These are phyloP conservation scores for Zygotorulaspora chibaensis DNA, from an alignment of 805 yeast genomes.

Conservation along the genomic window DNA sequence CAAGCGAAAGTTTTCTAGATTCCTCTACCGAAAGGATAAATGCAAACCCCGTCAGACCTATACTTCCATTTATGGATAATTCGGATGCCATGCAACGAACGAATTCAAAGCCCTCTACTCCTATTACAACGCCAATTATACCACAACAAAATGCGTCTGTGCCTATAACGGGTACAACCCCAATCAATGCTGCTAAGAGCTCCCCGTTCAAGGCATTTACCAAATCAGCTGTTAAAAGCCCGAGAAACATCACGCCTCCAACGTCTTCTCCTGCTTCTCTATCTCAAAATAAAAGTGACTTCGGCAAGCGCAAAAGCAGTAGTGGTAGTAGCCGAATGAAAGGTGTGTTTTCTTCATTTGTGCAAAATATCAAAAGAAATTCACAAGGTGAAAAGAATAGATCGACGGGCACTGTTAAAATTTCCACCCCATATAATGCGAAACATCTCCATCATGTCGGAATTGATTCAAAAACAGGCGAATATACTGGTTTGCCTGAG, in stretches of 20 bases:
- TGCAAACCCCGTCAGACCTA: slow-evolving; percentile 4
- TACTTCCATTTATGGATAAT: slow-evolving; percentile 1
- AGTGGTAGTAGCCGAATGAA: slow-evolving; percentile 43
- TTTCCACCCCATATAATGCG: slow-evolving; percentile 88
- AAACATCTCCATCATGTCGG: slow-evolving; percentile 93
- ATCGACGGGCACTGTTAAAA: slow-evolving; percentile 43
- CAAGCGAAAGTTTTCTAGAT: slow-evolving; percentile 9
- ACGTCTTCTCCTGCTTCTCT: slow-evolving; percentile 25
- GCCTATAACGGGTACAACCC: slow-evolving; percentile 7
- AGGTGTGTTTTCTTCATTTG: slow-evolving; percentile 52
- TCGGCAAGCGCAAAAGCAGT: slow-evolving; percentile 39
- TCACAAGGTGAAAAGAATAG: slow-evolving; percentile 38
- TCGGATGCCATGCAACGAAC: slow-evolving; percentile 7
- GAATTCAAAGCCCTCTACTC: slow-evolving; percentile 2
- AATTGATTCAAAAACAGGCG: slow-evolving; percentile 75
- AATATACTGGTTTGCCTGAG: slow-evolving; percentile 85
- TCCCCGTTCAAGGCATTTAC: slow-evolving; percentile 11
- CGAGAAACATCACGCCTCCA: slow-evolving; percentile 8
- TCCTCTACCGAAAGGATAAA: slow-evolving; percentile 10
- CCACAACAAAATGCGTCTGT: slow-evolving; percentile 9
- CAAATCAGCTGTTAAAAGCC: slow-evolving; percentile 13
- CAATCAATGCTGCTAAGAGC: slow-evolving; percentile 6
- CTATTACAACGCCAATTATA: slow-evolving; percentile 11
- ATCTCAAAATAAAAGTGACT: slow-evolving; percentile 2
- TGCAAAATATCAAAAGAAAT: slow-evolving; percentile 31